These are phyloP conservation scores for Pontederia crassipes DNA, from an alignment of 176 grass and related monocot genomes.

Conservation along the genomic window DNA sequence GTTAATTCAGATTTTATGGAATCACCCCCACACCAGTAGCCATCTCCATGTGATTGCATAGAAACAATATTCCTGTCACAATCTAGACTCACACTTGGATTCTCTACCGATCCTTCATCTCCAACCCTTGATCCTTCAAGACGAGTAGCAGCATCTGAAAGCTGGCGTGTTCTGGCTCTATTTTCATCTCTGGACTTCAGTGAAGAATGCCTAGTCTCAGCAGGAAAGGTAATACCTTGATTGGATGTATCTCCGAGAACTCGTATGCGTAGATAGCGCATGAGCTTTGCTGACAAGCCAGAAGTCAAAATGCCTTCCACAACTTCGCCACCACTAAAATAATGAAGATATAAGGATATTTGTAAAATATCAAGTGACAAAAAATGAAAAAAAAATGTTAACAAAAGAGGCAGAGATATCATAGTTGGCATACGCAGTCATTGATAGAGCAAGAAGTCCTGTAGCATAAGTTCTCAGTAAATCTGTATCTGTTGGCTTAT, in stretches of 20 bases:
- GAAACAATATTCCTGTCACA: slow-evolving; percentile 22
- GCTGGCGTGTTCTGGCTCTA: slow-evolving; percentile 46
- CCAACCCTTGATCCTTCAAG: slow-evolving; percentile 28
- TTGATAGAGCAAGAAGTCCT: slow-evolving; percentile 77
- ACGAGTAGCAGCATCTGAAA: slow-evolving; percentile 30
- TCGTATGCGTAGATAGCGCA: slow-evolving; percentile 68
- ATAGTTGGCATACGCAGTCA: slow-evolving; percentile 42
- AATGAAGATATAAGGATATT: not conserved
- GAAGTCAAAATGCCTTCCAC: slow-evolving; percentile 72
- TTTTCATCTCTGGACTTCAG: slow-evolving; percentile 49
- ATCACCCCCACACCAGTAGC: slow-evolving; percentile 18
- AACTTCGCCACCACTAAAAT: slow-evolving; percentile 44
- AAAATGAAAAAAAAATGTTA: slow-evolving; percentile 5
- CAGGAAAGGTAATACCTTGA: slow-evolving; percentile 47
- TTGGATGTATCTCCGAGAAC: slow-evolving; percentile 53
- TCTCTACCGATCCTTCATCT: slow-evolving; percentile 19
- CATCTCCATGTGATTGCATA: slow-evolving; percentile 32
- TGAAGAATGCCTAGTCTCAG: slow-evolving; percentile 35
- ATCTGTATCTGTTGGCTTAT: slow-evolving; percentile 67
- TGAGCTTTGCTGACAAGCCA: slow-evolving; percentile 79
- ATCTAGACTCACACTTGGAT: slow-evolving; percentile 26
- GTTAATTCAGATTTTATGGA: slow-evolving; percentile 25
- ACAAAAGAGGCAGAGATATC: not conserved
- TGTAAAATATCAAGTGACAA: slow-evolving; percentile 18
- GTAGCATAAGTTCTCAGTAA: slow-evolving; percentile 65